Evolutionary conservation across 257 asterid species (phyloP).

Genomic region (Craterostigma plantagineum): DNA sequence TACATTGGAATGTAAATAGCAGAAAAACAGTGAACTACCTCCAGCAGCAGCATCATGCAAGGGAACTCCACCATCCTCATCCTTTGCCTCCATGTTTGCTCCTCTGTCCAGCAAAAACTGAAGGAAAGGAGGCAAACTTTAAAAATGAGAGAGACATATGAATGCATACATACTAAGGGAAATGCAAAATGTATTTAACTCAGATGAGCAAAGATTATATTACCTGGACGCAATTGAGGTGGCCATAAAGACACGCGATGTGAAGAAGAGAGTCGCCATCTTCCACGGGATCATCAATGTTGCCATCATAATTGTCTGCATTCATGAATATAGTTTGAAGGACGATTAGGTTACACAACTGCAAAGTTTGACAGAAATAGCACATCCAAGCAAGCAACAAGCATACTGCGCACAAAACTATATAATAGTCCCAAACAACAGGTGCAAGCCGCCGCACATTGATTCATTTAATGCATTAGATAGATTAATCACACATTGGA

Average conservation of each 20-base stretch:
- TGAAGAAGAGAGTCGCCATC: conserved; percentile 97
- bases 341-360: no score
- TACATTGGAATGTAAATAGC: not conserved
- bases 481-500: no score
- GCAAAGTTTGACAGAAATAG: no score
- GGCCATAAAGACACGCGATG: conserved; percentile 77
- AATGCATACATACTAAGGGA: not conserved
- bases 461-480: no score
- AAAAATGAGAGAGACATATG: not conserved
- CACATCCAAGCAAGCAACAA: no score
- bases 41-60: conserved; percentile 98
- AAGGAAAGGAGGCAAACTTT: not conserved
- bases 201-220: conserved; percentile 2
- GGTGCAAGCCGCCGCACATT: no score
- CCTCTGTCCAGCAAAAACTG: conserved; percentile 79
- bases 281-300: conserved; percentile 65
- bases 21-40: conserved; percentile 19
- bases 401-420: no score
- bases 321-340: no score
- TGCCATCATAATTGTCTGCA: conserved; percentile 48
- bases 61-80: conserved; percentile 81
- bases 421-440: no score
- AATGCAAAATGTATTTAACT: not conserved
- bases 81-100: conserved; percentile 64
- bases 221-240: conserved; percentile 71